Evolutionary conservation across 495 filamentous ascomycete genomes (phyloP).

Genomic region (Bathelium albidoporum): DNA sequence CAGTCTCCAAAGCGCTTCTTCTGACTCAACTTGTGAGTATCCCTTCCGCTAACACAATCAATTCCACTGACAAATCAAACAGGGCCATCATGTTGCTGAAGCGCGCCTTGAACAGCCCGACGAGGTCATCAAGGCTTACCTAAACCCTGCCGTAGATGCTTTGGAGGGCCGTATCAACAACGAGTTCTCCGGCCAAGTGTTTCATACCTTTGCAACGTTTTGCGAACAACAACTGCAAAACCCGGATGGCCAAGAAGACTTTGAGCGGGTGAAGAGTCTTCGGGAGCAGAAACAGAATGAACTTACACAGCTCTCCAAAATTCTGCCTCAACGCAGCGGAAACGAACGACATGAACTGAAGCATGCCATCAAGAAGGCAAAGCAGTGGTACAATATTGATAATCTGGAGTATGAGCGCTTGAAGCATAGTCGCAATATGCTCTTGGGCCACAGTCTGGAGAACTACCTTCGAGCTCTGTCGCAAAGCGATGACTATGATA

Average conservation of each 20-base stretch:
- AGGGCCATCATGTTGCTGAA: slow-evolving; percentile 78
- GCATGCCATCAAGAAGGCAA: slow-evolving; percentile 49
- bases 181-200: slow-evolving; percentile 74
- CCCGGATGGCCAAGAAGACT: slow-evolving; percentile 71
- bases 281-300: slow-evolving; percentile 72
- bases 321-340: slow-evolving; percentile 41
- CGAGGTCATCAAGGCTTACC: slow-evolving; percentile 71
- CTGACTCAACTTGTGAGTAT: slow-evolving; percentile 68
- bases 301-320: slow-evolving; percentile 52
- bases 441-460: slow-evolving; percentile 77
- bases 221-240: slow-evolving; percentile 90
- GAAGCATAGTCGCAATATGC: slow-evolving; percentile 60
- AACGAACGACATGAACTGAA: slow-evolving; percentile 36
- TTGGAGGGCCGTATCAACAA: slow-evolving; percentile 59
- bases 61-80: slow-evolving; percentile 24
- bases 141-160: slow-evolving; percentile 72
- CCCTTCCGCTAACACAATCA: background rate
- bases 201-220: slow-evolving; percentile 87
- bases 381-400: slow-evolving; percentile 81
- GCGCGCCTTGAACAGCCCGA: slow-evolving; percentile 90
- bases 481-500: slow-evolving; percentile 79
- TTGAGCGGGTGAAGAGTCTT: slow-evolving; percentile 67
- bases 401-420: slow-evolving; percentile 76
- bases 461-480: slow-evolving; percentile 82
- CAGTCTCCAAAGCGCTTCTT: slow-evolving; percentile 65